Evolutionary conservation across 257 asterid genomes (phyloP).

Genomic region (Capsicum baccatum): DNA sequence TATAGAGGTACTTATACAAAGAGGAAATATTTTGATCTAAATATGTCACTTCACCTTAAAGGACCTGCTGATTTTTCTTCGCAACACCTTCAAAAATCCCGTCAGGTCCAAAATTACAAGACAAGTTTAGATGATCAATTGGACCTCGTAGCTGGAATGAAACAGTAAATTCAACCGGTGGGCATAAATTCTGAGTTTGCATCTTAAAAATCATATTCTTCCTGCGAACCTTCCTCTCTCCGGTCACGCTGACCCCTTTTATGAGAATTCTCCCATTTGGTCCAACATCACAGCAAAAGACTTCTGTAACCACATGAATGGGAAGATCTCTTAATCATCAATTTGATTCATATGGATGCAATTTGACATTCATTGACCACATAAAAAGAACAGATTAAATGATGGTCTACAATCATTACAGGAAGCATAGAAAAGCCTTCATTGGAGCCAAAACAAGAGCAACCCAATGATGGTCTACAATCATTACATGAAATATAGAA

Average conservation of each 20-base stretch:
- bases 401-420: not conserved
- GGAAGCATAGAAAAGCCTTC: too few species aligned
- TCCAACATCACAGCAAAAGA: slow-evolving; percentile 47
- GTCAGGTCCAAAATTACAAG: slow-evolving; percentile 46
- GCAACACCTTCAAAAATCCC: slow-evolving; percentile 57
- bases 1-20: not conserved
- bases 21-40: not conserved
- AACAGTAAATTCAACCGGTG: slow-evolving; percentile 54
- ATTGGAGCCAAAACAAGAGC: too few species aligned
- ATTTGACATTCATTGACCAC: not conserved
- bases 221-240: slow-evolving; percentile 40
- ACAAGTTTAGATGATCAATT: slow-evolving; percentile 37
- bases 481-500: not conserved
- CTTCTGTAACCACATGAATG: slow-evolving; percentile 39
- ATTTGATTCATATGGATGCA: not conserved
- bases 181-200: slow-evolving; percentile 52
- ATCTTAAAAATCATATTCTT: slow-evolving; percentile 47
- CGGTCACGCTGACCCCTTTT: slow-evolving; percentile 45
- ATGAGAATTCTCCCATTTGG: slow-evolving; percentile 47
- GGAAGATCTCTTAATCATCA: slow-evolving; percentile 11
- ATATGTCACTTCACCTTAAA: not conserved
- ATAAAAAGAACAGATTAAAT: not conserved
- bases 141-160: slow-evolving; percentile 58
- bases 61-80: slow-evolving; percentile 36
- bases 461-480: too few species aligned